Conservation (phyloP, 2,329 filamentous ascomycete species). For the Lasiodiplodia gonubiensis region DNA sequence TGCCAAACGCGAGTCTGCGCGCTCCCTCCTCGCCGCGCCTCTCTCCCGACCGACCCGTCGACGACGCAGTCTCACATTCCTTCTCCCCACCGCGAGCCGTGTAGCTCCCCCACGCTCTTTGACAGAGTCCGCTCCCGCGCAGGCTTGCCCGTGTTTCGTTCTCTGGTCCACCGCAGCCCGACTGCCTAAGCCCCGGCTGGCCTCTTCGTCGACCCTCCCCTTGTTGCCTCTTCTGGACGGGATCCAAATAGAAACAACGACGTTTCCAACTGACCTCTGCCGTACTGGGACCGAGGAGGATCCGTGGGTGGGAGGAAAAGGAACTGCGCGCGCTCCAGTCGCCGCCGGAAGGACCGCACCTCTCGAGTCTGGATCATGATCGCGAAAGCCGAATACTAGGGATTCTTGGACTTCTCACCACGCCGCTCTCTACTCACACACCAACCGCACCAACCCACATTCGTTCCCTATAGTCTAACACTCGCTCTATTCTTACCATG, state of each 20-base stretch:
- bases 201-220: constrained; percentile 20
- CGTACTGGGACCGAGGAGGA: neutral
- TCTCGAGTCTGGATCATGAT: constrained; percentile 19
- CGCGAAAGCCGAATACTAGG: constrained; percentile 22
- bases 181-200: constrained; percentile 11
- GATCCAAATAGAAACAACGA: constrained; percentile 13
- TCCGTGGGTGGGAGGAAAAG: constrained; percentile 7
- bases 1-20: constrained; percentile 3
- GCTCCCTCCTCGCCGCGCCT: constrained; percentile 18
- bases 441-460: neutral
- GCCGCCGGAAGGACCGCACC: constrained; percentile 12
- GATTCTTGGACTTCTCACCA: constrained; percentile 10
- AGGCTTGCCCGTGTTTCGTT: constrained; percentile 29
- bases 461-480: neutral
- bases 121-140: constrained; percentile 27
- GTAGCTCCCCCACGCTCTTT: constrained; percentile 23
- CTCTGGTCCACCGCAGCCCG: constrained; percentile 8
- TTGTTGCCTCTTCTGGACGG: constrained; percentile 16
- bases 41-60: constrained; percentile 19
- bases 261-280: neutral
- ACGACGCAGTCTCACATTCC: constrained; percentile 16
- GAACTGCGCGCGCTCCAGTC: constrained; percentile 17
- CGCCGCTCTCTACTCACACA: constrained; percentile 18
- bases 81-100: constrained; percentile 18
- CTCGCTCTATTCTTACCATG: constrained; percentile 57